Base-by-base conservation (phyloP, 1,139 yeast genomes). In the Nakaseomyces nivariensis region DNA sequence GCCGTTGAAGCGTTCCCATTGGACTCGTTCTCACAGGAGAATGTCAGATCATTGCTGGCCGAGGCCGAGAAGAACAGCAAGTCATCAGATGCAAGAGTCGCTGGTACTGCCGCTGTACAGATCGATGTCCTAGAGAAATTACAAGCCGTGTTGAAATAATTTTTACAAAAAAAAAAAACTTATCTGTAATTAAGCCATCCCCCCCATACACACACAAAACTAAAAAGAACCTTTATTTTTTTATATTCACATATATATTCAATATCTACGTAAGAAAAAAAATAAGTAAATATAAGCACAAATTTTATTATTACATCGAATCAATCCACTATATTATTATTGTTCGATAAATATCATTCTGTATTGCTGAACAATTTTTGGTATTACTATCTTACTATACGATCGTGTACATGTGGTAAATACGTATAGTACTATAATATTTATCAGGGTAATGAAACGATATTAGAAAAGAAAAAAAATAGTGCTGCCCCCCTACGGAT, bases 1-100 rank as follows among this genome's bases (percentile, higher is more conserved):
- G 95, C 97, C 58, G 86, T 89, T 63, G 98, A 92, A 76, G 98
- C 97, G 43, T 88, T 82, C 76, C 87, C 94, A 68, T 79, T 95
- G 65, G 94, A 89, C 57, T 84, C 88, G 62, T 88, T 92, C 72
- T 88, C 92, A 55, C 74, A 82, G 48, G 86, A 83, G 60, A 81
- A 88, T 61, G 83, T 90, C 70, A 85, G 81, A 76, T 67, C 81
- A 56, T 82, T 87, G 70, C 79, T 89, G 67, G 81, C 92, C 55
- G 97, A 92, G 71, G 98, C 98, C 54, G 95, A 88, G 75, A 89
- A 88, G 82, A 86, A 92, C 72, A 82, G 85, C 49, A 68, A 83
- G 54, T 85, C 95, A 52, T 72, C 94, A 51, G 97, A 86, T 62
- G 96, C 86, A 74, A 80, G 76, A 54, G 87, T 81, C 57, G 94